These are phyloP conservation scores for Isochrysis galbana DNA, from an alignment of 78 protist species.

Conservation along the genomic window DNA sequence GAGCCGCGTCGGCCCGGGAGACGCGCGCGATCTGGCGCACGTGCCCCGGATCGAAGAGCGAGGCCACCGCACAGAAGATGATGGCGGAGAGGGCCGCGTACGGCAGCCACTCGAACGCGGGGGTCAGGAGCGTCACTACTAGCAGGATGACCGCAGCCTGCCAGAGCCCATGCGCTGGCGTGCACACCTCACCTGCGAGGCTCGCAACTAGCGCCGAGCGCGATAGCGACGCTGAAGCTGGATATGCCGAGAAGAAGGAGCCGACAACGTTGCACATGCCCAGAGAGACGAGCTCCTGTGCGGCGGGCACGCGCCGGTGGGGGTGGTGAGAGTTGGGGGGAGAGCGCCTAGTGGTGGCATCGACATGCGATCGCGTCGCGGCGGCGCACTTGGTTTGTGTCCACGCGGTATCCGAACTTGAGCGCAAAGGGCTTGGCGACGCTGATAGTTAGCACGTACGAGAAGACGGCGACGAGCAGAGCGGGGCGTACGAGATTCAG, in stretches of 20 bases:
- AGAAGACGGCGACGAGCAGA: conserved; percentile 53
- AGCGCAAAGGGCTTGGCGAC: conserved; percentile 64
- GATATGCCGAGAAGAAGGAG: conserved; percentile 66
- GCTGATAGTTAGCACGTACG: conserved; percentile 60
- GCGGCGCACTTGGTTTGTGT: too few relatives aligned
- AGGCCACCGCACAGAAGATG: conserved; percentile 69
- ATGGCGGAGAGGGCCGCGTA: conserved; percentile 63
- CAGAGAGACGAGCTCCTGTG: conserved; percentile 77
- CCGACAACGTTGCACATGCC: conserved; percentile 74
- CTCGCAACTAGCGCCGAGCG: conserved; percentile 67
- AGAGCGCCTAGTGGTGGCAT: too few relatives aligned
- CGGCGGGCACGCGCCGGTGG: too few relatives aligned
- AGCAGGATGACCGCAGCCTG: conserved; percentile 48
- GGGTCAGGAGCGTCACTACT: conserved; percentile 50
- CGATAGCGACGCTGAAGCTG: conserved; percentile 71
- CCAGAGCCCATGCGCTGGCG: conserved; percentile 55
- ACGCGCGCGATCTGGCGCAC: conserved; percentile 41
- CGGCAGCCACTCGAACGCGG: conserved; percentile 60
- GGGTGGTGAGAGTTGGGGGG: too few relatives aligned
- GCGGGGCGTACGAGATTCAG: conserved; percentile 33
- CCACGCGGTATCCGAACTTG: conserved; percentile 43
- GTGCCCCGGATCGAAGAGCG: conserved; percentile 54
- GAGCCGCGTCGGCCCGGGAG: conserved; percentile 35
- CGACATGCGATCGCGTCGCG: too few relatives aligned
- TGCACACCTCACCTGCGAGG: conserved; percentile 39